Conservation (phyloP, 495 filamentous ascomycete species). For the Aspergillus mulundensis region DNA sequence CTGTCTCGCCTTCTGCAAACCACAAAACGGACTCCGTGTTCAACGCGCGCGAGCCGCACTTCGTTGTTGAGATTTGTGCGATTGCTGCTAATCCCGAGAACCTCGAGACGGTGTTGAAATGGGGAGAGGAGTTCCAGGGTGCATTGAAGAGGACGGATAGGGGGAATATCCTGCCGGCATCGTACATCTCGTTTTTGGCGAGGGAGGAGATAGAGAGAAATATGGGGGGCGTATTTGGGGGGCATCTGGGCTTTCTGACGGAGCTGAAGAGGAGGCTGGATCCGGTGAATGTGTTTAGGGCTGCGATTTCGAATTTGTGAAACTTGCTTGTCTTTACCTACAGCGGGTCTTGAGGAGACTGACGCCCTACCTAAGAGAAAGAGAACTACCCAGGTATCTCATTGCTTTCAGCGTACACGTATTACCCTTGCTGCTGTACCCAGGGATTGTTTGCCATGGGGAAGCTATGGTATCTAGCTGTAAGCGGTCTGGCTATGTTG, state of each 20-base stretch:
- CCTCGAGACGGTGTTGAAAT: conserved; percentile 14
- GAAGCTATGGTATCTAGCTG: too few relatives aligned
- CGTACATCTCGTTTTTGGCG: conserved; percentile 27
- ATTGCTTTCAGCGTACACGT: too few relatives aligned
- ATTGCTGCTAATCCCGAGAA: background rate
- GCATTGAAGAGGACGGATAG: conserved; percentile 15
- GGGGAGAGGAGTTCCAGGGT: conserved; percentile 20
- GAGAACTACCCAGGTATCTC: too few relatives aligned
- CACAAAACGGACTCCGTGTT: conserved; percentile 23
- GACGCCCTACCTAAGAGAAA: too few relatives aligned
- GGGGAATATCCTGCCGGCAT: conserved; percentile 23
- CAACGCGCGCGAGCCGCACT: conserved; percentile 30
- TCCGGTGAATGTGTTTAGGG: conserved; percentile 26
- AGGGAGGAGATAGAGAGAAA: background rate
- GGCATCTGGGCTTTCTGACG: conserved; percentile 13
- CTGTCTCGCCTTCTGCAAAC: conserved; percentile 8
- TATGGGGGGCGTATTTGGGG: conserved; percentile 19
- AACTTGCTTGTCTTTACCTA: background rate
- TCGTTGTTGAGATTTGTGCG: conserved; percentile 36
- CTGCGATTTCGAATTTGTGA: background rate
- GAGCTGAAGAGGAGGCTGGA: conserved; percentile 30
- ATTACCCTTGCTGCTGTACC: too few relatives aligned
- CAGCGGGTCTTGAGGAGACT: too few relatives aligned
- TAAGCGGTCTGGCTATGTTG: too few relatives aligned
- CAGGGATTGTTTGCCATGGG: too few relatives aligned